These are phyloP conservation scores for Blepharisma undulans DNA, from an alignment of 169 alveolate genomes.

Conservation along the genomic window DNA sequence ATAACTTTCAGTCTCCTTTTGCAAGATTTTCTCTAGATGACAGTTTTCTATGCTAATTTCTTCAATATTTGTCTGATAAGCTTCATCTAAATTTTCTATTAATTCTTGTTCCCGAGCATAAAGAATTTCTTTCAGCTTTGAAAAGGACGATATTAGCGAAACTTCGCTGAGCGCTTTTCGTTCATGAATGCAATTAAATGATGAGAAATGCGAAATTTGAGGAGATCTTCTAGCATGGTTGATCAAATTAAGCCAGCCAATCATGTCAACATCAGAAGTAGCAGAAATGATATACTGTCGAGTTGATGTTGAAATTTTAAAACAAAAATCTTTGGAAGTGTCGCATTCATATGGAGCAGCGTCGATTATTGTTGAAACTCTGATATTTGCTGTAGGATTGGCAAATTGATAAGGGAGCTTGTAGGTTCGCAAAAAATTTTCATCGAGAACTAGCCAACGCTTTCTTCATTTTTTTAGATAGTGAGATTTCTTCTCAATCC, in stretches of 20 bases:
- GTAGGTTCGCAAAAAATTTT: slow-evolving; percentile 13
- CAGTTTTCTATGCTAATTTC: not conserved
- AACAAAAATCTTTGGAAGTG: slow-evolving; percentile 4
- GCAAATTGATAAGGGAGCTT: not conserved
- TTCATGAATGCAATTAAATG: not conserved
- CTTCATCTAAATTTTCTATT: not conserved
- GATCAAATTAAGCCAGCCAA: not conserved
- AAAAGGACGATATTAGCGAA: not conserved
- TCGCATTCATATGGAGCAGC: not conserved
- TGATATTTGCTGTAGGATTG: not conserved
- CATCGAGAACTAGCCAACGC: slow-evolving; percentile 13
- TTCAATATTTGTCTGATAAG: not conserved
- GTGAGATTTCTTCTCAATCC: slow-evolving; percentile 25
- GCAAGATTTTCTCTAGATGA: not conserved
- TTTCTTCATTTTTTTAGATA: slow-evolving; percentile 15
- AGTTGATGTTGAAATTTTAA: not conserved
- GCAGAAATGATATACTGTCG: not conserved
- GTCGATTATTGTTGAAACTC: not conserved
- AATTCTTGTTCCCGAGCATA: not conserved
- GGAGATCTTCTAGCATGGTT: not conserved
- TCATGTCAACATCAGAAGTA: slow-evolving; percentile 20
- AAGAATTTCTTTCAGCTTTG: not conserved
- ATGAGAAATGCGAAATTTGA: not conserved
- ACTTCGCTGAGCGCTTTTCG: slow-evolving; percentile 18
- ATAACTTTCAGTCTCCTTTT: not conserved